Evolutionary conservation across 2,329 filamentous ascomycete species (phyloP), one percentile per base, ranked within the genome.

Genomic region (Pleomassaria siparia): DNA sequence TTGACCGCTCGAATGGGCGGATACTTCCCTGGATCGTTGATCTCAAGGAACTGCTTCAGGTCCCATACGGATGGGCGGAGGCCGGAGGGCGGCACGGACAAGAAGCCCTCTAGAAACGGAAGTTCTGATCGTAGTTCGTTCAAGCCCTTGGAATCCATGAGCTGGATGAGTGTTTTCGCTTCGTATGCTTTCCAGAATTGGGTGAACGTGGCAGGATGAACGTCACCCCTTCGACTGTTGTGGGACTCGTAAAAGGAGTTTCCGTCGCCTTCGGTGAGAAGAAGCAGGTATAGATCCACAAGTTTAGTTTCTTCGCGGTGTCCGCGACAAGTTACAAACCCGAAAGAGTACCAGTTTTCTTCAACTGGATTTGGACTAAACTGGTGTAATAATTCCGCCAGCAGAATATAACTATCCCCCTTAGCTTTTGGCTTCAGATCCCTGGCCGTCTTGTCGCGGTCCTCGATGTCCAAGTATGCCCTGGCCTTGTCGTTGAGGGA

Each of bases 111-210:
- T 1, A 62, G 55, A 32, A 45, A 47, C 7, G 51, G 54, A 13
- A 60, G 32, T 13, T 21, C 16, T 12, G 47, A 48, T 29, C 57
- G 47, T 16, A 50, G 43, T 18, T 55, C 37, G 44, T 56, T 55
- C 22, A 60, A 51, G 1, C 57, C 53, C 36, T 60, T 55, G 1
- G 58, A 59, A 42, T 64, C 58, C 49, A 66, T 65, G 40, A 66
- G 59, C 28, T 58, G 36, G 36, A 62, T 52, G 9, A 66, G 55
- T 26, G 43, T 53, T 22, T 55, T 55, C 11, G 53, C 18, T 53
- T 66, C 53, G 43, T 59, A 60, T 15, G 62, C 50, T 40, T 57
- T 44, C 62, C 62, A 66, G 42, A 66, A 65, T 53, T 55, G 21
- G 12, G 52, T 56, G 47, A 66, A 66, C 10, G 58, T 54, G 44